Evolutionary conservation across 1,284 basidiomycete genomes (phyloP).

Genomic region (Leccinum griseonigrum): DNA sequence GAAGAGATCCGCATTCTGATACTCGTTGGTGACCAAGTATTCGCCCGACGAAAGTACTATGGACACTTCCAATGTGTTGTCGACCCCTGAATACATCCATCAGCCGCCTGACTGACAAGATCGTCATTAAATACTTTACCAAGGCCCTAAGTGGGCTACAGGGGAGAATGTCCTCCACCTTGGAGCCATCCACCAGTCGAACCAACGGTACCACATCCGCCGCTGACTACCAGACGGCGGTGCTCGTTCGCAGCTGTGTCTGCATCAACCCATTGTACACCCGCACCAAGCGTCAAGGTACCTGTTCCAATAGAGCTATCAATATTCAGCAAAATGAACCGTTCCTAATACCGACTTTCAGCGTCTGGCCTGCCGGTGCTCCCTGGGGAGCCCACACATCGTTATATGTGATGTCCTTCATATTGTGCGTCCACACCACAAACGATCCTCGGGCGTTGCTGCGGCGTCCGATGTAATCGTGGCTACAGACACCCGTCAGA

Average conservation of each 20-base stretch:
- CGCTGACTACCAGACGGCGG: conserved; percentile 38
- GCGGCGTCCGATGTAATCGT: conserved; percentile 37
- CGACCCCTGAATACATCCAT: conserved; percentile 34
- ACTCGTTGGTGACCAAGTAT: conserved; percentile 16
- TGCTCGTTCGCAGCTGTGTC: conserved; percentile 36
- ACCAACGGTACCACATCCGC: conserved; percentile 38
- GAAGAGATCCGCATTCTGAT: conserved; percentile 10
- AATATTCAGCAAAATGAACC: neutral
- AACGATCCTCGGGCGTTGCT: conserved; percentile 37
- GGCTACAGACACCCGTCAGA: conserved; percentile 15
- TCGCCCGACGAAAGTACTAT: conserved; percentile 21
- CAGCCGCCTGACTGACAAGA: neutral
- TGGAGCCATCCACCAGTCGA: conserved; percentile 41
- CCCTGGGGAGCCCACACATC: conserved; percentile 34
- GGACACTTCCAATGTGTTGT: conserved; percentile 37
- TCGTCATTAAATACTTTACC: conserved; percentile 27
- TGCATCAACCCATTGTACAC: conserved; percentile 46
- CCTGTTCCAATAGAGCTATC: conserved; percentile 15
- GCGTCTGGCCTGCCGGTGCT: conserved; percentile 17
- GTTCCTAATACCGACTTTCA: conserved; percentile 8
- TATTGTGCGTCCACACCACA: conserved; percentile 41
- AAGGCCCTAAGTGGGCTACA: conserved; percentile 43
- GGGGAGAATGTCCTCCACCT: conserved; percentile 46
- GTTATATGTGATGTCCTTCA: conserved; percentile 37
- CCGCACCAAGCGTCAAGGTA: conserved; percentile 40